Conservation (phyloP, 2,329 filamentous ascomycete species). For the Tolypocladium nubicola region DNA sequence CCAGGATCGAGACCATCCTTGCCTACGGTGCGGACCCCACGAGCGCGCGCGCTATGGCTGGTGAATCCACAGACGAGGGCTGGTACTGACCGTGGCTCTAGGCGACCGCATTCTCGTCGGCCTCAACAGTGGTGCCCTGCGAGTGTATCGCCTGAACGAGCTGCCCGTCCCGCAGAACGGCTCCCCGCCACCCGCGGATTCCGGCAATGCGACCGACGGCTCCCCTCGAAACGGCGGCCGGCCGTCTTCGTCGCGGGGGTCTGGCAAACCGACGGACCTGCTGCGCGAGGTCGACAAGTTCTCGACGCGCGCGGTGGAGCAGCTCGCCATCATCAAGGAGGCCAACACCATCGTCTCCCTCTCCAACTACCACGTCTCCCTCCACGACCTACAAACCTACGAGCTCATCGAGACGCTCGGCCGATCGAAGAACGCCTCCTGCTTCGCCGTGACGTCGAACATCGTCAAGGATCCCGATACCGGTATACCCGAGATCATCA, state of each 20-base stretch:
- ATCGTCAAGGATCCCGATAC: constrained; percentile 83
- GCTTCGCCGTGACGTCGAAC: constrained; percentile 90
- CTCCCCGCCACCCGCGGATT: constrained; percentile 13
- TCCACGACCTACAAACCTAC: constrained; percentile 83
- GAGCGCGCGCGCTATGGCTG: neutral
- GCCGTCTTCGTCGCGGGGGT: constrained; percentile 15
- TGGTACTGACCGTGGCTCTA: constrained; percentile 18
- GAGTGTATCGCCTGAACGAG: constrained; percentile 87
- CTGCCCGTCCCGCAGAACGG: constrained; percentile 25
- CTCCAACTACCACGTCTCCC: constrained; percentile 78
- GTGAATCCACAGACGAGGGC: constrained; percentile 9
- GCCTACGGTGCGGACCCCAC: constrained; percentile 54
- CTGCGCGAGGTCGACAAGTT: constrained; percentile 92
- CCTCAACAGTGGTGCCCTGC: constrained; percentile 76
- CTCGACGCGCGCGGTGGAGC: constrained; percentile 78
- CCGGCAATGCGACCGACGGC: constrained; percentile 15
- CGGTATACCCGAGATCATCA: constrained; percentile 87
- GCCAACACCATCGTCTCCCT: constrained; percentile 84
- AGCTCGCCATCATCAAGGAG: constrained; percentile 92
- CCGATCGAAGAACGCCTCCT: constrained; percentile 77
- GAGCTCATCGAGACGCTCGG: constrained; percentile 67
- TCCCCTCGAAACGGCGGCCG: constrained; percentile 16
- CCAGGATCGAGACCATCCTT: constrained; percentile 90
- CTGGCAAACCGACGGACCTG: constrained; percentile 60
- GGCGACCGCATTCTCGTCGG: constrained; percentile 88